These are phyloP conservation scores for Paecilomyces sp. DNA, from an alignment of 2,329 filamentous ascomycete genomes.

Conservation along the genomic window DNA sequence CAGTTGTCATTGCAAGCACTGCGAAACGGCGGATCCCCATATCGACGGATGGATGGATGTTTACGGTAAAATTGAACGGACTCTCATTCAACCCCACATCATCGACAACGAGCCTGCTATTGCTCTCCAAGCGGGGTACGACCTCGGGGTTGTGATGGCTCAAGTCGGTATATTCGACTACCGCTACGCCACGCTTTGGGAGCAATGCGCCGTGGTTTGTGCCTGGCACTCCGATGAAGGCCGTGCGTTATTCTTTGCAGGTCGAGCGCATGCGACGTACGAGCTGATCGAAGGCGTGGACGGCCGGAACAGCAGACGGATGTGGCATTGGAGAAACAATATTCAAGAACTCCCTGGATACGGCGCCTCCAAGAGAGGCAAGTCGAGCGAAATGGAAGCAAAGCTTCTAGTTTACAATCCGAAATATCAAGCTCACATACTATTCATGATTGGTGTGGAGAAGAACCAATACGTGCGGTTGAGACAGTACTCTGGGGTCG, in stretches of 20 bases:
- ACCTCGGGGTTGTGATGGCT: slow-evolving; percentile 3
- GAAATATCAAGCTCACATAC: not conserved
- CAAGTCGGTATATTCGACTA: slow-evolving; percentile 5
- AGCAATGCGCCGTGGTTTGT: slow-evolving; percentile 15
- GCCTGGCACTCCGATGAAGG: slow-evolving; percentile 16
- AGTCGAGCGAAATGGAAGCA: not conserved
- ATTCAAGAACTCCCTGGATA: not conserved
- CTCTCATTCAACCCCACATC: not conserved
- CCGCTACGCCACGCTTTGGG: slow-evolving; percentile 10
- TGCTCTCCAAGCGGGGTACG: slow-evolving; percentile 7
- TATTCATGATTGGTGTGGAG: not conserved
- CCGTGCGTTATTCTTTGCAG: slow-evolving; percentile 13
- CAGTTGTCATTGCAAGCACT: slow-evolving; percentile 16
- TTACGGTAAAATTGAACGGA: slow-evolving; percentile 3
- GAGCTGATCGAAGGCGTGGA: slow-evolving; percentile 7
- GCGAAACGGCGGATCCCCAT: slow-evolving; percentile 4
- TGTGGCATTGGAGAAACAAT: not conserved
- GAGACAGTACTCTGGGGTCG: not conserved
- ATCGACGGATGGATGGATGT: slow-evolving; percentile 10
- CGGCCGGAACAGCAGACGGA: slow-evolving; percentile 3
- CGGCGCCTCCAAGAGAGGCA: not conserved
- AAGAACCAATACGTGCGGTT: not conserved
- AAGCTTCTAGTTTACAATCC: not conserved
- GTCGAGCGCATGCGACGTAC: slow-evolving; percentile 6
- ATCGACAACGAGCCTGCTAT: slow-evolving; percentile 9